Base-by-base conservation (phyloP, 805 yeast genomes). In the Candida alai region DNA sequence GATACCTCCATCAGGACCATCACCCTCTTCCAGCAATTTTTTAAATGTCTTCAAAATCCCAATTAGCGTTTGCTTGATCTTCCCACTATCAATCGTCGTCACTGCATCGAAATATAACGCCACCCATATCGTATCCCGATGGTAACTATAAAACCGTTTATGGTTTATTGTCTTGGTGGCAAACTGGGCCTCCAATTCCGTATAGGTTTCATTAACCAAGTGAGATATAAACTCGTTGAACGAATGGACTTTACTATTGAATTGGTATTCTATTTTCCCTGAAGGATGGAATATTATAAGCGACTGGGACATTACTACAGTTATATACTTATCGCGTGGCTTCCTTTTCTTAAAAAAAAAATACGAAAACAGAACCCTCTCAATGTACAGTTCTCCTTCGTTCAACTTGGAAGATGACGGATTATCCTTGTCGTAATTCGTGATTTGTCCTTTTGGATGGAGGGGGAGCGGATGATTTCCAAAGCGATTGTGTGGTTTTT, bases 301-400 rank as follows among this genome's bases (percentile, higher is more conserved):
- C 7, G 66, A 62, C 28, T 64, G 69, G 10, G 70, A 66, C 71
- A 65, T 64, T 14, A 35, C n/a, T n/a, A n/a, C n/a, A n/a, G n/a
- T n/a, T n/a, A n/a, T n/a, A n/a, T n/a, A n/a, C n/a, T n/a, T n/a
- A n/a, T n/a, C n/a, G n/a, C n/a, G n/a, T n/a, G n/a, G n/a, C n/a
- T n/a, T n/a, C n/a, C n/a, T n/a, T n/a, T n/a, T n/a, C n/a, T n/a
- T n/a, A n/a, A n/a, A n/a, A n/a, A n/a, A n/a, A n/a, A n/a, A n/a
- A n/a, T n/a, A n/a, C n/a, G n/a, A n/a, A n/a, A n/a, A n/a, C n/a
- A n/a, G n/a, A n/a, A n/a, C n/a, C n/a, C n/a, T n/a, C n/a, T n/a
- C n/a, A n/a, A n/a, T n/a, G n/a, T n/a, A n/a, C n/a, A n/a, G n/a
- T n/a, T n/a, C n/a, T n/a, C n/a, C n/a, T n/a, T n/a, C n/a, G n/a